Evolutionary conservation across 441 rosid species (phyloP).

Genomic region (Metrosideros polymorpha): DNA sequence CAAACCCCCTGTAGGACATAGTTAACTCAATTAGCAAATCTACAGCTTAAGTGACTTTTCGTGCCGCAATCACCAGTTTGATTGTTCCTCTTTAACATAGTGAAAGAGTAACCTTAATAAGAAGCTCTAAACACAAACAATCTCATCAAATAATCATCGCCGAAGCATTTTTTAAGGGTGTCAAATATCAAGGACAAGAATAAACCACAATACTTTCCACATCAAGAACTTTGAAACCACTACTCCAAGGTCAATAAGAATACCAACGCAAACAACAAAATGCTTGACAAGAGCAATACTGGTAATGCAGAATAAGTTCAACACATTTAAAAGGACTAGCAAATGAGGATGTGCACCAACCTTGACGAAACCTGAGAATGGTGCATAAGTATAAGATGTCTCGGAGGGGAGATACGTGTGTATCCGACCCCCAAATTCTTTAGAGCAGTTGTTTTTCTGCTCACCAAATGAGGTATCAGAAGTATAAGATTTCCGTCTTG

Average conservation of each 20-base stretch:
- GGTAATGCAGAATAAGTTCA: not conserved
- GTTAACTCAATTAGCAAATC: not conserved
- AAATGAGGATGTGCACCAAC: constrained; percentile 20
- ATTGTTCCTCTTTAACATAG: not conserved
- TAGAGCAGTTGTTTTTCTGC: constrained; percentile 34
- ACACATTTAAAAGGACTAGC: not conserved
- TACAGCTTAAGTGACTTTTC: not conserved
- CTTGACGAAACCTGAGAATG: constrained; percentile 66
- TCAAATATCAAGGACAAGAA: not conserved
- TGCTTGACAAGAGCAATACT: not conserved
- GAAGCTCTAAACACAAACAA: not conserved
- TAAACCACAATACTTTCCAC: not conserved
- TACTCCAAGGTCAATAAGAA: not conserved
- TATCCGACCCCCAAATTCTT: constrained; percentile 19
- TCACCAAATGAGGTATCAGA: constrained; percentile 21
- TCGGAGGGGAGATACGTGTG: constrained; percentile 13
- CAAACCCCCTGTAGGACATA: constrained; percentile 59
- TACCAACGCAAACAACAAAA: not conserved
- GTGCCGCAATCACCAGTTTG: not conserved
- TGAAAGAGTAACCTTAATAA: not conserved
- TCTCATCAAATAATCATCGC: not conserved
- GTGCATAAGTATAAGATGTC: constrained; percentile 35
- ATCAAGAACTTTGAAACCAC: not conserved
- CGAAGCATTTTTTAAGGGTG: not conserved
- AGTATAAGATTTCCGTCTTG: constrained; percentile 20